These are phyloP conservation scores for Smittium mucronatum DNA, from an alignment of 371 early-diverging fungal species.

Conservation along the genomic window DNA sequence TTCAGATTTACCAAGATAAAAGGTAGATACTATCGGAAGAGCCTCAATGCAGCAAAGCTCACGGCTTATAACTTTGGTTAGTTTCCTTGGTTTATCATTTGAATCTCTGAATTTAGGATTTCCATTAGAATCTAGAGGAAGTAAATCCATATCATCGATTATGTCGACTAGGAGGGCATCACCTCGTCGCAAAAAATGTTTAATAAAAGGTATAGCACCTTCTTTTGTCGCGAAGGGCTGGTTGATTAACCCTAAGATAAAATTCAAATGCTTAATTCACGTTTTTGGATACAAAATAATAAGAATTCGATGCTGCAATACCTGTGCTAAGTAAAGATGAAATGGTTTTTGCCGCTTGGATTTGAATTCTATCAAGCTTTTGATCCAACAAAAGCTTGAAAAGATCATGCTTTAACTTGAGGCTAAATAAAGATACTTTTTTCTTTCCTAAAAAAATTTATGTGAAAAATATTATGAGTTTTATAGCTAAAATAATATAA, in stretches of 20 bases:
- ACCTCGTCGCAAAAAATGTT: neutral
- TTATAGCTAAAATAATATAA: neutral
- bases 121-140: too few relatives aligned
- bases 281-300: too few relatives aligned
- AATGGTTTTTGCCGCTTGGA: neutral
- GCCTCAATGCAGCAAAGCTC: neutral
- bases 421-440: neutral
- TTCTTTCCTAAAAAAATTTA: neutral
- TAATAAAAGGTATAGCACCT: slow-evolving; percentile 1
- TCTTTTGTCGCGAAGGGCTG: neutral
- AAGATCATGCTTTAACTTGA: neutral
- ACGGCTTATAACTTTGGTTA: neutral
- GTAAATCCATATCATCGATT: neutral
- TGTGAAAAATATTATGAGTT: too few relatives aligned
- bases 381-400: neutral
- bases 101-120: neutral
- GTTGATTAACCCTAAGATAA: neutral
- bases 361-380: neutral
- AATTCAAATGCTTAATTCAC: too few relatives aligned
- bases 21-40: neutral
- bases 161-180: slow-evolving; percentile 3
- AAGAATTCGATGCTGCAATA: neutral
- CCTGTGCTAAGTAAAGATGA: neutral
- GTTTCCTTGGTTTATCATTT: slow-evolving; percentile 7
- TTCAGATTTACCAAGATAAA: neutral